Conservation (phyloP, 495 filamentous ascomycete genomes). For the Hypoxylon trugodes region DNA sequence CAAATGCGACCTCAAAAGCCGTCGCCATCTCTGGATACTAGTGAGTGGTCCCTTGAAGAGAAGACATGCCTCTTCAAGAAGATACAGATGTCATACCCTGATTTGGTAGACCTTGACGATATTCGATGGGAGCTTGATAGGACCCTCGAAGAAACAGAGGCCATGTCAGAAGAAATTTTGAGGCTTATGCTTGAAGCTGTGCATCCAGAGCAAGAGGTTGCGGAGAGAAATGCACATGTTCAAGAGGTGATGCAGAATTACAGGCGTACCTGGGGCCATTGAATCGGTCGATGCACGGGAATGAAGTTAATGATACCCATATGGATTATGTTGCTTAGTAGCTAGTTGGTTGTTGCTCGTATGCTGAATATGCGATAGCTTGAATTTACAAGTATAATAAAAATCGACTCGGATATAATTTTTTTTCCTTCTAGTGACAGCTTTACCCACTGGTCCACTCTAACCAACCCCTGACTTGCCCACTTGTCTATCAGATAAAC, state of each 20-base stretch:
- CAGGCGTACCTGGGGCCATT: conserved; percentile 13
- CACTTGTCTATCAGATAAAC: conserved; percentile 10
- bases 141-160: conserved; percentile 33
- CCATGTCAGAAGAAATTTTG: conserved; percentile 38
- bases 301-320: conserved; percentile 8
- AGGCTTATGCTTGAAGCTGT: conserved; percentile 36
- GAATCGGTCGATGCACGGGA: background rate
- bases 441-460: background rate
- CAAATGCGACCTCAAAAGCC: background rate
- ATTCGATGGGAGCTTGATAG: conserved; percentile 35
- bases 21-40: background rate
- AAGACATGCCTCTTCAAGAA: conserved; percentile 33
- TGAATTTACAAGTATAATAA: background rate
- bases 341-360: background rate
- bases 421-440: background rate
- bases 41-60: conserved; percentile 37
- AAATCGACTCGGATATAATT: conserved; percentile 4
- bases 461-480: too few relatives aligned
- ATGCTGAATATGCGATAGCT: conserved; percentile 6
- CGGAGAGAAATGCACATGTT: conserved; percentile 29
- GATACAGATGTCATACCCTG: conserved; percentile 41
- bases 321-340: conserved; percentile 1
- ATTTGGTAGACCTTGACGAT: conserved; percentile 24
- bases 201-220: conserved; percentile 13
- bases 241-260: conserved; percentile 36